phyloP scores from a whole-genome alignment of 345 rosid genomes.

The Euphorbia tirucalli region DNA sequence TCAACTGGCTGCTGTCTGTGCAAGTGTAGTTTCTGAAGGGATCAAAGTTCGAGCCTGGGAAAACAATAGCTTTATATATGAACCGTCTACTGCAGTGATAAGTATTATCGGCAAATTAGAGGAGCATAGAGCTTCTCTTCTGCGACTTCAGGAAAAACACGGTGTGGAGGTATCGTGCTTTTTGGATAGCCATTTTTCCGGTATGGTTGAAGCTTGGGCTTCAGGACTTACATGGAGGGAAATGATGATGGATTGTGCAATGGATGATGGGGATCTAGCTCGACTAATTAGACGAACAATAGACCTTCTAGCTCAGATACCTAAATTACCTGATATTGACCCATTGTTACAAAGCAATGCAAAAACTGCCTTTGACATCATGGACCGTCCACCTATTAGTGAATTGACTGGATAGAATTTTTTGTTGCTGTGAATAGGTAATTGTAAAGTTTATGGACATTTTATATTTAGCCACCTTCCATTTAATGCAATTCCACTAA shows the following conservation, averaged over 20 bases:
- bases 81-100: conserved; percentile 60
- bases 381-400: conserved; percentile 95
- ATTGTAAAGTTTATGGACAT: not conserved
- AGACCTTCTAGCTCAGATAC: conserved; percentile 86
- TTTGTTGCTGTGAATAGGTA: not conserved
- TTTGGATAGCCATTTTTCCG: conserved; percentile 83
- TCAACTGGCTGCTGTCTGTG: conserved; percentile 80
- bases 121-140: conserved; percentile 56
- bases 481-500: not conserved
- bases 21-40: conserved; percentile 82
- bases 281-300: conserved; percentile 77
- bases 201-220: conserved; percentile 99
- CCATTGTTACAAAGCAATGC: conserved; percentile 62
- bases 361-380: conserved; percentile 54
- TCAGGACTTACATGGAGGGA: conserved; percentile 94
- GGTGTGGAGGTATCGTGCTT: conserved; percentile 67
- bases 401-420: conserved; percentile 69
- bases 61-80: conserved; percentile 65
- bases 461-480: not conserved
- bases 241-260: conserved; percentile 90
- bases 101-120: conserved; percentile 52
- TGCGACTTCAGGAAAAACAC: conserved; percentile 78
- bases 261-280: conserved; percentile 97
- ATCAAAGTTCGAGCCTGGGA: conserved; percentile 78
- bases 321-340: conserved; percentile 84